Evolutionary conservation across 192 early-diverging fungal species (phyloP).

Genomic region (Coemansia sp.): DNA sequence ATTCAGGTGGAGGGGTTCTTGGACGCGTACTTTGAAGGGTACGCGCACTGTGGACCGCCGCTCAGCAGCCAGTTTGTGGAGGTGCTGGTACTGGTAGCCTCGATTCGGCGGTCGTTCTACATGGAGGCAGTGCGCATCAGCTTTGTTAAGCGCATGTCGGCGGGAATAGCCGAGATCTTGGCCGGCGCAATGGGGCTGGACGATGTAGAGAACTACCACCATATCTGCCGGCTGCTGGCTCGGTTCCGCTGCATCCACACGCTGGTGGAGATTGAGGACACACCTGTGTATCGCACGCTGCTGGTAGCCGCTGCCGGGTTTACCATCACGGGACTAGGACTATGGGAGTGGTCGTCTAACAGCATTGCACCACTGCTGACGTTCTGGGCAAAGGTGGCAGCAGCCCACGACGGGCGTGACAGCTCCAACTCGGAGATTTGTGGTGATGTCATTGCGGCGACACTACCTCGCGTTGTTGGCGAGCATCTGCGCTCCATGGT

Average conservation of each 20-base stretch:
- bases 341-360: slow-evolving; percentile 68
- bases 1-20: slow-evolving; percentile 72
- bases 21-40: slow-evolving; percentile 68
- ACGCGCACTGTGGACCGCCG: slow-evolving; percentile 60
- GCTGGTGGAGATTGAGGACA: slow-evolving; percentile 74
- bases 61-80: slow-evolving; percentile 70
- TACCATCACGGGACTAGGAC: slow-evolving; percentile 36
- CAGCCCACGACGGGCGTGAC: slow-evolving; percentile 51
- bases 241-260: slow-evolving; percentile 82
- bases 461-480: slow-evolving; percentile 51
- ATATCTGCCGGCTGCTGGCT: slow-evolving; percentile 78
- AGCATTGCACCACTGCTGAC: slow-evolving; percentile 71
- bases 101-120: slow-evolving; percentile 83
- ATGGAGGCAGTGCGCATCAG: slow-evolving; percentile 67
- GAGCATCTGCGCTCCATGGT: slow-evolving; percentile 53
- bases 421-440: slow-evolving; percentile 20
- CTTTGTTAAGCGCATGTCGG: slow-evolving; percentile 70
- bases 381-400: slow-evolving; percentile 84
- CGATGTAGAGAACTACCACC: slow-evolving; percentile 80
- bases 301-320: slow-evolving; percentile 25
- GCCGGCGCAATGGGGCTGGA: slow-evolving; percentile 59
- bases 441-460: slow-evolving; percentile 35
- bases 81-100: slow-evolving; percentile 72
- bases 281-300: slow-evolving; percentile 58
- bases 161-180: slow-evolving; percentile 68